phyloP scores from a whole-genome alignment of 2,329 filamentous ascomycete species.

The Ceratocystis lukuohia region DNA sequence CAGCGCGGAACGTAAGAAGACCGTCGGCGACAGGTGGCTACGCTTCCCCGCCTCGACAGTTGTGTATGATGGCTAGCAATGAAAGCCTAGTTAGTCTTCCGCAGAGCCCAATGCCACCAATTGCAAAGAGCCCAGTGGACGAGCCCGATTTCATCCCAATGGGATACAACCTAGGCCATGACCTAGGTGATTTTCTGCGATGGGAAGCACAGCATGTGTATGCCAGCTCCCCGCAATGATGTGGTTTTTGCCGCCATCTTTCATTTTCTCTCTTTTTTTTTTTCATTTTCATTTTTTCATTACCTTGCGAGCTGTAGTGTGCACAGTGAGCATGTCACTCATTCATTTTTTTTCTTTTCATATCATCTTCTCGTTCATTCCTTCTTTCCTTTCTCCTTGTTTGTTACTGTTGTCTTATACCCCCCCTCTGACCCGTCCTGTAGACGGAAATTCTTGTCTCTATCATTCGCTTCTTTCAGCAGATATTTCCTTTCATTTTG shows the following conservation, averaged over 20 bases:
- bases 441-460: not conserved
- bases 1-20: not conserved
- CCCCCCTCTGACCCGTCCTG: not conserved
- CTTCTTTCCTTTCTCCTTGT: slow-evolving; percentile 9
- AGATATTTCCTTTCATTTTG: not conserved
- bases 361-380: slow-evolving; percentile 10
- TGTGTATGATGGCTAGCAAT: slow-evolving; percentile 1
- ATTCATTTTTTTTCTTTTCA: slow-evolving; percentile 11
- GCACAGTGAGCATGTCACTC: too few species aligned
- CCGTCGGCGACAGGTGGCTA: not conserved
- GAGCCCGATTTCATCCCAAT: slow-evolving; percentile 35
- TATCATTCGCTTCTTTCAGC: not conserved
- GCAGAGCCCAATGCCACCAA: slow-evolving; percentile 37
- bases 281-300: slow-evolving; percentile 7
- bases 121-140: slow-evolving; percentile 32
- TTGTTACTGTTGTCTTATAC: slow-evolving; percentile 15
- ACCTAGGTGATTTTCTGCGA: slow-evolving; percentile 43
- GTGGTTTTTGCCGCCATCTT: too few species aligned
- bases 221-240: slow-evolving; percentile 24
- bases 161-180: slow-evolving; percentile 47
- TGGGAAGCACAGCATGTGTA: slow-evolving; percentile 43
- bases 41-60: not conserved
- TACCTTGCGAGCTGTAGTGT: not conserved
- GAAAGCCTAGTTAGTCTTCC: slow-evolving; percentile 34
- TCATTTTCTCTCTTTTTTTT: slow-evolving; percentile 7